Evolutionary conservation across 352 stramenopile genomes (phyloP), one percentile per base, ranked within the genome.

Genomic region (Globisporangium paroecandrum): DNA sequence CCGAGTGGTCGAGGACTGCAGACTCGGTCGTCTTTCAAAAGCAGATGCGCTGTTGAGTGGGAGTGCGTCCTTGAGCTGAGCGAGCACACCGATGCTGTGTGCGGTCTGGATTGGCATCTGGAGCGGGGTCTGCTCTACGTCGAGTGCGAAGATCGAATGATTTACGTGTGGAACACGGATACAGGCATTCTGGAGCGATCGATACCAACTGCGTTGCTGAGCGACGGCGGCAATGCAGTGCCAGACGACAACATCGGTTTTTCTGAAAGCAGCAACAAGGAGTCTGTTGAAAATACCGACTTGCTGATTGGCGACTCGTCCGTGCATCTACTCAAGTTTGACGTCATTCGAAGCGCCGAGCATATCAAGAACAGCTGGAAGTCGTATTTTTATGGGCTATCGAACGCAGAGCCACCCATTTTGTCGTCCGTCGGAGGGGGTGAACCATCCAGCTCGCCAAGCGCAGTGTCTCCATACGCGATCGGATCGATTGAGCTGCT

Each of bases 121-220:
- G 82, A 92, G 38, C 73, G 79, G 0, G 81, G 85, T 0, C 58
- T 90, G 38, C 51, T 93, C 1, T 66, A 83, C 43, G 73, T 94
- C 15, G 86, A 93, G 53, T 95, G 84, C 54, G 82, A 79, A 58
- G 82, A 95, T 69, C 71, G 68, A 1, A 89, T 93, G 80, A 77
- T 91, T 36, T 90, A 92, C 47, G 79, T 95, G 12, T 95, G 88
- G 88, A 93, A 73, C 53, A 74, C 79, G 0, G 80, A 91, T 22
- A 93, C 84, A n/a, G 86, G 88, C 0, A 80, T 94, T 27, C 51
- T 95, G 0, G 88, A 95, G 62, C 81, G 87, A 38, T 75, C 72
- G 3, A 54, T 93, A 10, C 87, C 87, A 18, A 68, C 58, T 22
- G 80, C 79, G 9, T 58, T 95, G 22, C 51, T 95, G 1, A 79